Evolutionary conservation across 2,329 filamentous ascomycete genomes (phyloP).

Genomic region (Neofusicoccum sp.): DNA sequence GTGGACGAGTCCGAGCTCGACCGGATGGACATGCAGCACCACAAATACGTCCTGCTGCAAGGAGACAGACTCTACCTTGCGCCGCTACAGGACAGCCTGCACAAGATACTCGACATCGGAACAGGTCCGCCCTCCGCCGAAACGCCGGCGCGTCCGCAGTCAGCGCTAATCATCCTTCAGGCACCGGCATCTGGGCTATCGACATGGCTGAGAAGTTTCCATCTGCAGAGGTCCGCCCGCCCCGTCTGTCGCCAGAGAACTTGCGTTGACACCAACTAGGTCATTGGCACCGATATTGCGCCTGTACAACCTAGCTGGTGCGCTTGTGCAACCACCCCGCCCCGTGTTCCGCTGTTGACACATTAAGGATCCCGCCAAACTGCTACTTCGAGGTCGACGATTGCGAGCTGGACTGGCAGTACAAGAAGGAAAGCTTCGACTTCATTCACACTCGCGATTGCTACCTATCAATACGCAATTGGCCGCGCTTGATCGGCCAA

Average conservation of each 20-base stretch:
- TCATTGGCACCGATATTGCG: conserved; percentile 13
- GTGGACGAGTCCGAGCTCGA: conserved; percentile 13
- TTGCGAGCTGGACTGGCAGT: conserved; percentile 43
- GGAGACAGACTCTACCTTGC: conserved; percentile 36
- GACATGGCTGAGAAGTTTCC: conserved; percentile 17
- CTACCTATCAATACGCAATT: conserved; percentile 12
- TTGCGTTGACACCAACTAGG: too few species aligned
- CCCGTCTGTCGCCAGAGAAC: too few species aligned
- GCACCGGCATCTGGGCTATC: conserved; percentile 22
- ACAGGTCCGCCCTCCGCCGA: too few species aligned
- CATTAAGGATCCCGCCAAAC: conserved; percentile 49
- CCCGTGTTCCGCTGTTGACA: not conserved
- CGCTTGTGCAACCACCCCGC: too few species aligned
- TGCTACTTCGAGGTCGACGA: conserved; percentile 50
- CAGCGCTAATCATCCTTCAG: not conserved
- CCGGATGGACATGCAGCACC: conserved; percentile 41
- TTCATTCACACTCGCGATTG: conserved; percentile 39
- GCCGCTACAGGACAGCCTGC: conserved; percentile 26
- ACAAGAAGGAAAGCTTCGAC: conserved; percentile 31
- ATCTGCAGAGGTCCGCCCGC: conserved; percentile 13
- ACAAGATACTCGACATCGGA: conserved; percentile 15
- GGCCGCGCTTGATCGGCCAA: conserved; percentile 10
- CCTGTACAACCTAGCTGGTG: conserved; percentile 30
- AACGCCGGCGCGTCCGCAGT: too few species aligned
- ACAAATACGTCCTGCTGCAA: conserved; percentile 39